Evolutionary conservation across 164 flowering plant genomes (phyloP).

Genomic region (Pachysandra terminalis): DNA sequence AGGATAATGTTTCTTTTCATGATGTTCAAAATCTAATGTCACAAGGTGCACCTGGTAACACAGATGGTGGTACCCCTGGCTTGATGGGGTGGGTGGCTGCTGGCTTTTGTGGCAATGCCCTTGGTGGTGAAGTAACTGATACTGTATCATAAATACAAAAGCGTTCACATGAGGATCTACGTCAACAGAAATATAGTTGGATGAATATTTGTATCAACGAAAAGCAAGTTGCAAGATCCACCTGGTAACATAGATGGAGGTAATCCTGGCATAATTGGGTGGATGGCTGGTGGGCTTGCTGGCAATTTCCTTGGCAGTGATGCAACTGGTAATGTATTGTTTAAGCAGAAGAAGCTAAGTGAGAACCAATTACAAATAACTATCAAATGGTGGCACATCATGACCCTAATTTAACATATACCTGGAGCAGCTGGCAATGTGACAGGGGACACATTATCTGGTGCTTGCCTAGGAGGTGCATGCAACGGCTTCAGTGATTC

Average conservation of each 20-base stretch:
- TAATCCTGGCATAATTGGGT: conserved; percentile 12
- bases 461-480: conserved; percentile 11
- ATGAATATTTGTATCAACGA: not conserved
- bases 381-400: not conserved
- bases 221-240: not conserved
- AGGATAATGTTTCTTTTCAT: not conserved
- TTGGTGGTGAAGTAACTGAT: conserved; percentile 25
- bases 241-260: conserved; percentile 23
- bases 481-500: conserved; percentile 19
- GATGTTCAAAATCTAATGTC: not conserved
- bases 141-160: conserved; percentile 13
- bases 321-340: not conserved
- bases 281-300: conserved; percentile 10
- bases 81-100: conserved; percentile 20
- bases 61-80: conserved; percentile 23
- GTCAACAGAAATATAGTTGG: not conserved
- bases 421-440: conserved; percentile 26
- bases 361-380: conserved; percentile 6
- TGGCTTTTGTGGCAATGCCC: conserved; percentile 14
- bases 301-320: conserved; percentile 12
- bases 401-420: conserved; percentile 3
- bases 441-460: conserved; percentile 14
- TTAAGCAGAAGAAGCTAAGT: not conserved
- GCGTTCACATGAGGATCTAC: not conserved
- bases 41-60: conserved; percentile 26